Evolutionary conservation across 352 stramenopile genomes (phyloP).

Genomic region (Thalassiosira ordinaria): DNA sequence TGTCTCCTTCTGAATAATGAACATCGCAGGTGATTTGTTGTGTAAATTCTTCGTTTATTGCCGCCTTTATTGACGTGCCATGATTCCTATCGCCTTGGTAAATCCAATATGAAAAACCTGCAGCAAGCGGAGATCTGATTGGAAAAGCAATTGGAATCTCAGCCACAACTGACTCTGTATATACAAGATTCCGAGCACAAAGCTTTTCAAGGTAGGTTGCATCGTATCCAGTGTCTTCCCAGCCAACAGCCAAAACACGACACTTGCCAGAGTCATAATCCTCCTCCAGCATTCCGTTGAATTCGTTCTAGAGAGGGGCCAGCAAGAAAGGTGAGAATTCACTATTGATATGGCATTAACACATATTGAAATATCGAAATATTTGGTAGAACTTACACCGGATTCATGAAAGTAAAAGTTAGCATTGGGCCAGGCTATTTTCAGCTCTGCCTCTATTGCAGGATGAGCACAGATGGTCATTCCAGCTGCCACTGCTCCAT

Average conservation of each 20-base stretch:
- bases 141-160: conserved; percentile 50
- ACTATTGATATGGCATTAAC: too few relatives aligned
- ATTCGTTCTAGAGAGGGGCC: too few relatives aligned
- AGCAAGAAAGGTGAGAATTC: too few relatives aligned
- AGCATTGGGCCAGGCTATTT: conserved; percentile 13
- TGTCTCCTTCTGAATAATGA: conserved; percentile 4
- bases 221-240: conserved; percentile 23
- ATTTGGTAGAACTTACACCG: too few relatives aligned
- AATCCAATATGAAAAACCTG: conserved; percentile 49
- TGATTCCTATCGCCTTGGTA: conserved; percentile 24
- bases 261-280: conserved; percentile 36
- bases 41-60: conserved; percentile 9
- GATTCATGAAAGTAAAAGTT: conserved; percentile 28
- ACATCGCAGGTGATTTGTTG: conserved; percentile 9
- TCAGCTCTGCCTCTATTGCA: conserved; percentile 17
- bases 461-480: conserved; percentile 27
- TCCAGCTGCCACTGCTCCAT: neutral
- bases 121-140: conserved; percentile 21
- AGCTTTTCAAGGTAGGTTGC: conserved; percentile 14
- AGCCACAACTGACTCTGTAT: conserved; percentile 32
- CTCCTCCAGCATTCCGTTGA: conserved; percentile 34
- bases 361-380: too few relatives aligned
- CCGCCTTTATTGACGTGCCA: conserved; percentile 7
- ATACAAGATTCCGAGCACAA: conserved; percentile 38
- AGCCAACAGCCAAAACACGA: conserved; percentile 35